Evolutionary conservation across 495 filamentous ascomycete species (phyloP).

Genomic region (Hypoxylon intermedium): DNA sequence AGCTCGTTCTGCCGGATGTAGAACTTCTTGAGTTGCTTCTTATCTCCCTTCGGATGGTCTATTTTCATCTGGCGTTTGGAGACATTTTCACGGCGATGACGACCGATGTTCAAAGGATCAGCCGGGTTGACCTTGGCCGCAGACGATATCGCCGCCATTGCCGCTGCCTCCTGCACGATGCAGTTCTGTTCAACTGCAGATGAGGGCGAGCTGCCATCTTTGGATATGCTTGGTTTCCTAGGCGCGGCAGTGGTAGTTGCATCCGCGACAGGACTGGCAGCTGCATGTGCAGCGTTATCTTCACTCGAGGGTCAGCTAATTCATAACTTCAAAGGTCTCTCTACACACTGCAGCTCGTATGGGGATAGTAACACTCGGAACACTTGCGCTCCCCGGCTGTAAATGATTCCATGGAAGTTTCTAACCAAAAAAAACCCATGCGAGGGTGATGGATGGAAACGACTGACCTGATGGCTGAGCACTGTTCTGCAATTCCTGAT

Average conservation of each 20-base stretch:
- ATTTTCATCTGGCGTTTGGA: constrained; percentile 50
- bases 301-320: constrained; percentile 27
- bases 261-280: constrained; percentile 17
- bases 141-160: constrained; percentile 25
- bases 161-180: constrained; percentile 1
- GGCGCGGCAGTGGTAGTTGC: constrained; percentile 3
- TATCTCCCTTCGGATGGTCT: constrained; percentile 54
- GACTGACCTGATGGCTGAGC: constrained; percentile 37
- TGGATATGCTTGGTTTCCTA: constrained; percentile 8
- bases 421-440: constrained; percentile 28
- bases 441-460: constrained; percentile 14
- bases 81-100: constrained; percentile 52
- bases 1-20: constrained; percentile 62
- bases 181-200: constrained; percentile 11
- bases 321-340: constrained; percentile 9
- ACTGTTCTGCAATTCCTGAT: constrained; percentile 30
- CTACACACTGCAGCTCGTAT: constrained; percentile 9
- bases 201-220: constrained; percentile 7
- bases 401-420: constrained; percentile 31
- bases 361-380: constrained; percentile 24
- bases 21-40: constrained; percentile 57
- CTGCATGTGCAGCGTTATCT: constrained; percentile 19
- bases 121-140: constrained; percentile 19
- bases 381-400: constrained; percentile 21
- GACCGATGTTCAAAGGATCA: constrained; percentile 52